Percentiles rank a stretch among this genome's conserved stretches.
These are phyloP conservation scores for Crataegus laevigata DNA, from an alignment of 306 rosid genomes.

Conservation along the genomic window DNA sequence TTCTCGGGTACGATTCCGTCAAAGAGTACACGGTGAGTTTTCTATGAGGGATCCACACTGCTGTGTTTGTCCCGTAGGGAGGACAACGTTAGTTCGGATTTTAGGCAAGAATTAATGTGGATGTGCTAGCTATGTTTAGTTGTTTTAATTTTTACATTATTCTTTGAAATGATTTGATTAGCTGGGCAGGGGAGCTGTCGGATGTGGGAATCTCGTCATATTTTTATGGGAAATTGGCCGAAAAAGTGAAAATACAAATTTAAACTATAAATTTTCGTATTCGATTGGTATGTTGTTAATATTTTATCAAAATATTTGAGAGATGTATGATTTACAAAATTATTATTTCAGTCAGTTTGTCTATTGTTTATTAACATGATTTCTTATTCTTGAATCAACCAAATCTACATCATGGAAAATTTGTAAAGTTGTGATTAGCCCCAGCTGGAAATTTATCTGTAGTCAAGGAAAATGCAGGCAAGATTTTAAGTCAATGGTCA, in stretches of 20 bases:
- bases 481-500: no score
- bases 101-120: neutral
- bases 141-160: neutral
- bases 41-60: neutral
- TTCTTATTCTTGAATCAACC: neutral
- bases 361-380: neutral
- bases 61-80: neutral
- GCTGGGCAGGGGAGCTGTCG: neutral
- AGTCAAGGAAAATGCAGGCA: no score
- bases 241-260: no score
- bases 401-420: neutral
- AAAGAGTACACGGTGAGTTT: conserved; percentile 46
- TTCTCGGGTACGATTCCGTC: conserved; percentile 72
- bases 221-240: neutral
- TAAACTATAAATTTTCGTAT: no score
- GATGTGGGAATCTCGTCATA: neutral
- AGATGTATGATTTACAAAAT: no score
- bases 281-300: neutral
- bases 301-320: no score
- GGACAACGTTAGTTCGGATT: neutral
- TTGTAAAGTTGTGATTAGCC: neutral
- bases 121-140: neutral
- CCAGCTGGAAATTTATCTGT: no score
- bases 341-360: neutral
- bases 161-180: neutral